These are phyloP conservation scores for Thalassiosira sp. DNA, from an alignment of 352 stramenopile genomes.

Conservation along the genomic window DNA sequence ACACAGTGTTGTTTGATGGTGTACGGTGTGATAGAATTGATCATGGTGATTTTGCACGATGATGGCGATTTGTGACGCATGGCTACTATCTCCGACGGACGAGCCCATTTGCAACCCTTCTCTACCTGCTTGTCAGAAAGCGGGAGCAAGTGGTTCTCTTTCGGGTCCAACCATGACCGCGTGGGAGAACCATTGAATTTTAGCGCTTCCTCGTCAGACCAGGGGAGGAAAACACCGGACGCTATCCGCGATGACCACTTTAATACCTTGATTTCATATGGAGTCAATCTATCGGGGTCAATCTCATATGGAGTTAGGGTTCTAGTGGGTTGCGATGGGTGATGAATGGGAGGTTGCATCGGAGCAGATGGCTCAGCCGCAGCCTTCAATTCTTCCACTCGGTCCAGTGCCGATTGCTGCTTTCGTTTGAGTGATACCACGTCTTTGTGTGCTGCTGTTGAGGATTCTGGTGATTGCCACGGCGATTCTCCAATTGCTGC, in stretches of 20 bases:
- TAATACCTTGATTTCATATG: conserved; percentile 70
- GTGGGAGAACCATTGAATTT: conserved; percentile 23
- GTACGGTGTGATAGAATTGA: conserved; percentile 63
- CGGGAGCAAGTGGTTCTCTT: conserved; percentile 43
- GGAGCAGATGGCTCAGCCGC: neutral
- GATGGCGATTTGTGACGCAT: conserved; percentile 30
- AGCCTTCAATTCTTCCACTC: conserved; percentile 68
- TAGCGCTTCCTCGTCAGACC: conserved; percentile 68
- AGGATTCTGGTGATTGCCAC: conserved; percentile 3
- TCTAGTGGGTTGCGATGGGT: conserved; percentile 2
- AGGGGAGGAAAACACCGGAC: conserved; percentile 72
- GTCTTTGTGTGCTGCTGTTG: neutral
- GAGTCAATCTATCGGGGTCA: conserved; percentile 27
- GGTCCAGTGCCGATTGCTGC: conserved; percentile 53
- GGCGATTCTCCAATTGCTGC: conserved; percentile 4
- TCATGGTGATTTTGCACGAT: conserved; percentile 47
- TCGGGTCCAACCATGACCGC: conserved; percentile 53
- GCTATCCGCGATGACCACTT: conserved; percentile 62
- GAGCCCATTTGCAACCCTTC: conserved; percentile 65
- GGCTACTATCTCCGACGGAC: conserved; percentile 68
- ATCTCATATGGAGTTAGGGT: too few relatives aligned
- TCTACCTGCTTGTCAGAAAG: conserved; percentile 67
- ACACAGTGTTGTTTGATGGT: conserved; percentile 78
- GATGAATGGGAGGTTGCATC: neutral
- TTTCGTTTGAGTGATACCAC: conserved; percentile 48